Base-by-base conservation (phyloP, 2,329 filamentous ascomycete species). In the Diaporthe sp. region DNA sequence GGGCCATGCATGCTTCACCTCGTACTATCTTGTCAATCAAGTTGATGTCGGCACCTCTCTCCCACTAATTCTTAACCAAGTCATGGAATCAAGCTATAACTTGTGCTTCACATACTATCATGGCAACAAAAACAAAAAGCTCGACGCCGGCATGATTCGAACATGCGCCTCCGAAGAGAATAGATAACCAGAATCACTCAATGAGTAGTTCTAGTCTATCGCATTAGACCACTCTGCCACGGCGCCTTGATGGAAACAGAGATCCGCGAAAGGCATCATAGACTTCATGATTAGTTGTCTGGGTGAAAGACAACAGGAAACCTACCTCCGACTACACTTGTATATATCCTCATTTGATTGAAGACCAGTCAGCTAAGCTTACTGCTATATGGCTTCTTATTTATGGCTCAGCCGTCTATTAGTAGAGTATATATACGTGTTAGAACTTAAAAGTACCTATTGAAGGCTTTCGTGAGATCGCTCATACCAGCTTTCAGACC, bases 141-240 rank as follows among this genome's bases (percentile, higher is more conserved):
- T 32, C 59, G 59, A 63, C 59, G 59, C 59, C 59, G 59, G 59
- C 59, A 63, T 63, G 59, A 63, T 63, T 63, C 59, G 59, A 63
- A 63, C 59, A 63, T 63, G 59, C 59, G 59, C 59, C 59, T 63
- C 59, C 59, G 59, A 63, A 44, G 59, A 63, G 59, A 63, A 63
- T 63, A 63, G 59, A 63, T 63, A 32, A 63, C 59, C 25, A 44
- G 37, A 42, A 32, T 2, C 19, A n/a, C 37, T 47, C n/a, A 0
- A 4, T 1, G 15, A 47, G 39, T 22, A 47, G 1, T 63, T 63
- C 59, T 63, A 63, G 59, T 63, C 59, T 63, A 63, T 63, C 59
- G 59, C 59, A 63, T 63, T 63, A 63, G 59, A 63, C 59, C 59
- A 63, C 59, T 63, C 59, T 63, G 59, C 59, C 59, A 63, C 59